phyloP scores from a whole-genome alignment of 768 basidiomycete genomes.

The Tephrocybe sp. region DNA sequence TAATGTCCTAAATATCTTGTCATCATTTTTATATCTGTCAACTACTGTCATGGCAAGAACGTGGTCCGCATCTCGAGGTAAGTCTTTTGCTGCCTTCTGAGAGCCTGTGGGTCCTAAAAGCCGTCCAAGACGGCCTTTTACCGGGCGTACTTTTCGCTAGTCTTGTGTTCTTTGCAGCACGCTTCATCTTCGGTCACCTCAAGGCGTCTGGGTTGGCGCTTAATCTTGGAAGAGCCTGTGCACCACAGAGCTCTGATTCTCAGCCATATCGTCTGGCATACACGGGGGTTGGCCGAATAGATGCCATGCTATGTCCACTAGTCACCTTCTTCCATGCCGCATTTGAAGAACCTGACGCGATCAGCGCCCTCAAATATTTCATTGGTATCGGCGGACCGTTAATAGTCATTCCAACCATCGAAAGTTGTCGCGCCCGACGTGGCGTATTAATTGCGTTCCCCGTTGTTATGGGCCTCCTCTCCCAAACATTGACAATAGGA shows the following conservation, averaged over 20 bases:
- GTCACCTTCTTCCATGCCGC: conserved; percentile 47
- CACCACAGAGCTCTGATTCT: conserved; percentile 12
- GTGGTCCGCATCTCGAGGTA: conserved; percentile 9
- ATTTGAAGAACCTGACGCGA: conserved; percentile 26
- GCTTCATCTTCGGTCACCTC: conserved; percentile 33
- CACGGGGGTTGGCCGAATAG: conserved; percentile 32
- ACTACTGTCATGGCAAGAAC: conserved; percentile 6
- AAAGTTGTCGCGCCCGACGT: conserved; percentile 37
- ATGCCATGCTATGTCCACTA: conserved; percentile 39
- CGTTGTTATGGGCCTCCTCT: conserved; percentile 35
- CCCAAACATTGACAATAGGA: conserved; percentile 41
- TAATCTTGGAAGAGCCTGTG: conserved; percentile 32
- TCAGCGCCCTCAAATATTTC: conserved; percentile 35
- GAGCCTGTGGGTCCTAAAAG: not conserved
- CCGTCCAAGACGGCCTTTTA: conserved; percentile 18
- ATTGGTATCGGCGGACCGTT: conserved; percentile 31
- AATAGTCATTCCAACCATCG: conserved; percentile 40
- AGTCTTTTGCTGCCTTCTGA: not conserved
- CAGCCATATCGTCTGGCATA: conserved; percentile 36
- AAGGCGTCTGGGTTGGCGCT: conserved; percentile 24
- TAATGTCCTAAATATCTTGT: too few relatives aligned
- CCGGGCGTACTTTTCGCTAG: conserved; percentile 37
- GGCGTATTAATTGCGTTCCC: conserved; percentile 37
- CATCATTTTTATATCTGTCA: not conserved
- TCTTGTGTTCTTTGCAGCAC: conserved; percentile 31